Base-by-base conservation (phyloP, 306 rosid genomes). In the Trifolium dubium region DNA sequence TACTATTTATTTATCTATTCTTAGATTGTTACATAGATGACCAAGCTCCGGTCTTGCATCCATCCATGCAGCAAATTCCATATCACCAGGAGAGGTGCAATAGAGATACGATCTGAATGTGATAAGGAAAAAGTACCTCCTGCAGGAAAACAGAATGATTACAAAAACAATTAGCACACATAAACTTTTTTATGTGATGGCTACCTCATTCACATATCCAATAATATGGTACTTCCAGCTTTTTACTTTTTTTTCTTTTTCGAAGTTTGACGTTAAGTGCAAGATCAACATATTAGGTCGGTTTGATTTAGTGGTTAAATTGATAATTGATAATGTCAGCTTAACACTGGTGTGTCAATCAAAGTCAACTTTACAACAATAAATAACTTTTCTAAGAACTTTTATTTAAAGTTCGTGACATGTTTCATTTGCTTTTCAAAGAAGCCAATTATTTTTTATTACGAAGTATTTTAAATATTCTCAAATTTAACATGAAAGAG, bases 31-130 rank as follows among this genome's bases (percentile, higher is more conserved):
- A 80, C 92, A 90, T 49, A 92, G 82, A 85, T 92, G 96, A 71
- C 93, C 94, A 34, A 92, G 96, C 86, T 92, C 98, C 28, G 98
- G 98, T 85, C 98, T 84, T 8, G 84, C 96, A 40, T 87, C 70
- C 96, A 92, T 92, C 98, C 98, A 92, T 4, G 82, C 80, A 40
- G 88, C 32, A 55, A 90, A 90, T 64, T 77, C 71, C 77, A 41
- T 73, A 60, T 85, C 55, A 3, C 69, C 80, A 40, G 92, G 84
- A 14, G 84, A 79, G 67, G 81, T 83, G 86, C 89, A 81, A 78
- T 88, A 87, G 73, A 88, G 91, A 85, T 92, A 92, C n/a, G 98
- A 92, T 79, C 90, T 81, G 88, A 90, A 92, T 47, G 91, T 90
- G 82, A 92, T 74, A 3, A 90, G 92, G 82, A 88, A 90, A 76